Conservation (phyloP, 1,284 basidiomycete species). For the Boletus sp. region DNA sequence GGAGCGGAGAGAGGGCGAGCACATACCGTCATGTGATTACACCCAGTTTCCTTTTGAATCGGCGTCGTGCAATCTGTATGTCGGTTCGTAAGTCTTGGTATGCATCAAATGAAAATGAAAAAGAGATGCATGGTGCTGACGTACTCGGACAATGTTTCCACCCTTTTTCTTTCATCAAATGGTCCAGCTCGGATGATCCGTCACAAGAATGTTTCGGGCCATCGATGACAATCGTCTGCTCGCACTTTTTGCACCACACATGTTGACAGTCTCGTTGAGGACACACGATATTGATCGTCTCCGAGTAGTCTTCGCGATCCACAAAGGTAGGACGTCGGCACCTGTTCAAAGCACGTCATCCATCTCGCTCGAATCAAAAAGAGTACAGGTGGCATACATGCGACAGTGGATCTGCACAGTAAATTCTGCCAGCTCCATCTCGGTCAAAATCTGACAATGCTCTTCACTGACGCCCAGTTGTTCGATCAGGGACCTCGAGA, state of each 20-base stretch:
- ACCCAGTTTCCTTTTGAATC: constrained; percentile 53
- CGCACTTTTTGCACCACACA: constrained; percentile 56
- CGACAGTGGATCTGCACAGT: constrained; percentile 45
- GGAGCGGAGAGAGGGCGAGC: no score
- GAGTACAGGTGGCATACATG: not conserved
- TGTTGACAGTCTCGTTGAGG: constrained; percentile 44
- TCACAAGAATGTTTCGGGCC: constrained; percentile 54
- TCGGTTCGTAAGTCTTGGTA: not conserved
- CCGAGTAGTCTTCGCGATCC: constrained; percentile 46
- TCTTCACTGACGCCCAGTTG: constrained; percentile 48
- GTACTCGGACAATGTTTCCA: constrained; percentile 61
- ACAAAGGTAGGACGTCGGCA: constrained; percentile 45
- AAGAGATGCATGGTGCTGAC: constrained; percentile 10
- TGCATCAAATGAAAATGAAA: not conserved
- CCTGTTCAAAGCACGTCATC: constrained; percentile 28
- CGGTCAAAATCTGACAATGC: constrained; percentile 45
- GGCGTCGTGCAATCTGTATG: constrained; percentile 55
- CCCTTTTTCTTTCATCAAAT: constrained; percentile 50
- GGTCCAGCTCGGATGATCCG: constrained; percentile 49
- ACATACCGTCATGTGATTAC: constrained; percentile 64
- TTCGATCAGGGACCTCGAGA: constrained; percentile 41
- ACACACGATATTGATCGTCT: constrained; percentile 39
- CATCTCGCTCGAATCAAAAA: not conserved
- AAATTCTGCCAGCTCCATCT: constrained; percentile 51
- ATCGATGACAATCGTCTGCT: constrained; percentile 38